Evolutionary conservation across 352 stramenopile species (phyloP), one percentile per base, ranked within the genome.

Genomic region (Globisporangium apiculatum): DNA sequence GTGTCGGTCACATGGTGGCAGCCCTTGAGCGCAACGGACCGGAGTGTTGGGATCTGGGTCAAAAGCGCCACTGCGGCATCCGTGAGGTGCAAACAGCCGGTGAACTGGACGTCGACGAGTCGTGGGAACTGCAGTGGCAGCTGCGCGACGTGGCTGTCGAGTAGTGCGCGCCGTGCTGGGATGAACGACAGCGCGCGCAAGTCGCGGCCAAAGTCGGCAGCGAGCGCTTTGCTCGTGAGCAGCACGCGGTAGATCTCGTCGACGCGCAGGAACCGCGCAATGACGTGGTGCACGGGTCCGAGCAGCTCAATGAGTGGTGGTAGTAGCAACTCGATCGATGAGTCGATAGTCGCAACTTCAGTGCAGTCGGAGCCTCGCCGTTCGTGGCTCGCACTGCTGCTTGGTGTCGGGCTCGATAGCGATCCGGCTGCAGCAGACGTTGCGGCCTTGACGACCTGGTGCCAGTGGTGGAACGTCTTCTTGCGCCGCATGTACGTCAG

Each of bases 401-500:
- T 8, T 8, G 1, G 7, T 12, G 3, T 14, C 40, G 11, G 3
- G 1, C 7, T 43, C 40, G 40, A 43, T 43, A 12, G 7, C 7
- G 7, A 14, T 43, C 7, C 40, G 47, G 18, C 52, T 7, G 31
- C 47, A 42, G 31, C 49, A 60, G 41, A 61, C 2, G 35, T 56
- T 53, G 41, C 46, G 15, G 54, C 58, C 51, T 57, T 67, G 40
- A 80, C 71, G 3, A 65, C 63, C 55, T 87, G 72, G 15, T 75
- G 70, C 80, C 77, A 90, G 61, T 83, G 77, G 58, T 87, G 72
- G 58, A 90, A 90, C 2, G 71, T 85, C 65, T 88, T 87, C 69
- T 90, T 90, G 58, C 78, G 75, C 68, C 76, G 83, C 72, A 88
- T 80, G 60, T 88, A 87, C 41, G 72, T 85, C 50, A 88, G 63